A percentile compares a stretch with the other conserved stretches of the same genome.
phyloP scores from a whole-genome alignment of 2,329 filamentous ascomycete species.

The Claviceps sp. region DNA sequence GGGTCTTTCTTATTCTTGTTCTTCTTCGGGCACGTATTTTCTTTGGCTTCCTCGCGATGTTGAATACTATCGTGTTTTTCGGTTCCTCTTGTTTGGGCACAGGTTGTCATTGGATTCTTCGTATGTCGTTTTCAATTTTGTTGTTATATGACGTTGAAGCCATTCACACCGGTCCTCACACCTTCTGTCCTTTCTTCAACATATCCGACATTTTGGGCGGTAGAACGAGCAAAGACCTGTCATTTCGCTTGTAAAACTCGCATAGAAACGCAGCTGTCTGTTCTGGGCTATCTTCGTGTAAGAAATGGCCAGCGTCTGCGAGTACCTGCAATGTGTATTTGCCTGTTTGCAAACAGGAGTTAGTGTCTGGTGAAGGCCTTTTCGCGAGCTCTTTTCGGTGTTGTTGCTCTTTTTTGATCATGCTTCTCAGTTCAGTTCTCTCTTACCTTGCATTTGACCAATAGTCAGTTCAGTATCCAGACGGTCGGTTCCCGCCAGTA shows the following conservation, averaged over 20 bases:
- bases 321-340: conserved; percentile 95
- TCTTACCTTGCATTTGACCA: conserved; percentile 83
- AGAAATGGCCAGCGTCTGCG: conserved; percentile 88
- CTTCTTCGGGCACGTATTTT: no score
- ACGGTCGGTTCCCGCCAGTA: conserved; percentile 80
- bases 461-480: conserved; percentile 88
- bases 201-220: conserved; percentile 84
- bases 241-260: conserved; percentile 87
- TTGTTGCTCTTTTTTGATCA: neutral
- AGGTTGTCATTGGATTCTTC: neutral
- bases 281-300: conserved; percentile 88
- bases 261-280: conserved; percentile 75
- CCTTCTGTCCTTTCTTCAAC: conserved; percentile 46
- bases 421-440: neutral
- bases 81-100: no score
- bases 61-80: no score
- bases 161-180: conserved; percentile 20
- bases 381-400: neutral
- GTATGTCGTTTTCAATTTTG: neutral
- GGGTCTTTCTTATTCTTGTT: no score
- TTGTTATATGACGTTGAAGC: no score
- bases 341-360: conserved; percentile 27
- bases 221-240: conserved; percentile 69
- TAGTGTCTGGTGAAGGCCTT: conserved; percentile 3
- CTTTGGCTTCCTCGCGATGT: no score